A percentile compares a stretch with the other conserved stretches of the same genome.
Conservation (phyloP, 352 stramenopile genomes). For the Globisporangium uncinulatum region DNA sequence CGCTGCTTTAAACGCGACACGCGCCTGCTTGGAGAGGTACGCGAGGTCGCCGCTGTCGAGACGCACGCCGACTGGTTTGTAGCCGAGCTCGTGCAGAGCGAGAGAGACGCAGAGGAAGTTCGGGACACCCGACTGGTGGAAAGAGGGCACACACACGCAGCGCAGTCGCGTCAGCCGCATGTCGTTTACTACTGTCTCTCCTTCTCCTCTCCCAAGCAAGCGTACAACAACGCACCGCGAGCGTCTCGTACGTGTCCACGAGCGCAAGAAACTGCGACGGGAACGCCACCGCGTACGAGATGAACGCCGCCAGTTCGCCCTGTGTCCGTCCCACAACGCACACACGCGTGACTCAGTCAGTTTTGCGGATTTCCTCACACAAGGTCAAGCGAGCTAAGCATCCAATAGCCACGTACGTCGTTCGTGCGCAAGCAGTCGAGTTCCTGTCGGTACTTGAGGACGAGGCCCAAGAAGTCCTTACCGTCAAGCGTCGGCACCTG, state of each 20-base stretch:
- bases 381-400: background rate
- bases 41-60: constrained; percentile 98
- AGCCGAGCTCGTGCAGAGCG: constrained; percentile 89
- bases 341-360: too few relatives aligned
- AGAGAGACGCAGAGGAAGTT: constrained; percentile 98
- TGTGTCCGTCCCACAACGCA: constrained; percentile 31
- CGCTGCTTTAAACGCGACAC: constrained; percentile 49
- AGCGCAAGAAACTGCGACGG: constrained; percentile 95
- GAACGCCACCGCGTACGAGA: constrained; percentile 97
- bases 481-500: constrained; percentile 44
- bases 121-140: constrained; percentile 83
- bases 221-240: constrained; percentile 50
- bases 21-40: constrained; percentile 91
- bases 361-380: too few relatives aligned
- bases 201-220: background rate
- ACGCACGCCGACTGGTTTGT: constrained; percentile 91
- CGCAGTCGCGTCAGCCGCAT: background rate
- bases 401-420: constrained; percentile 38
- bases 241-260: constrained; percentile 98
- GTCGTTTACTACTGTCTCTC: too few relatives aligned
- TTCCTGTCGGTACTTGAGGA: constrained; percentile 75
- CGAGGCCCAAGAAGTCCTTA: constrained; percentile 77
- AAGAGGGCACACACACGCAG: background rate
- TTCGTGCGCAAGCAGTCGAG: constrained; percentile 72
- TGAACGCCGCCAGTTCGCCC: constrained; percentile 98